A percentile compares a stretch with the other conserved stretches of the same genome.
Evolutionary conservation across 2,329 filamentous ascomycete species (phyloP).

Genomic region (Fusarium sp.): DNA sequence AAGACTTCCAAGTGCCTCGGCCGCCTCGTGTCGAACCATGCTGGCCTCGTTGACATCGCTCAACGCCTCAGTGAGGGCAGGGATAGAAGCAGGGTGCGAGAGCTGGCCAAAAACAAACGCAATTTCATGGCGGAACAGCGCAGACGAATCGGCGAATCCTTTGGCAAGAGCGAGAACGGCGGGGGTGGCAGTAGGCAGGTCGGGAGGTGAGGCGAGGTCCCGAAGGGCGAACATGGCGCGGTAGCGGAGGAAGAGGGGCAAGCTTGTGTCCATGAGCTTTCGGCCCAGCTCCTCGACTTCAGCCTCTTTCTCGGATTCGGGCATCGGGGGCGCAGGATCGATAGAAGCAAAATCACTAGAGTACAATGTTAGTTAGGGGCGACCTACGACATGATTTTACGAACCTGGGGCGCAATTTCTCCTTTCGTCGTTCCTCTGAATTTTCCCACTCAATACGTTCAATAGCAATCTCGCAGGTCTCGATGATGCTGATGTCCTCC

Average conservation of each 20-base stretch:
- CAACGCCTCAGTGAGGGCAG: slow-evolving; percentile 84
- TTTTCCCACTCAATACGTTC: slow-evolving; percentile 95
- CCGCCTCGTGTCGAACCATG: slow-evolving; percentile 98
- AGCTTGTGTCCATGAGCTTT: slow-evolving; percentile 81
- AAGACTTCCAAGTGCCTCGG: slow-evolving; percentile 93
- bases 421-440: slow-evolving; percentile 77
- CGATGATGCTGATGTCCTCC: slow-evolving; percentile 86
- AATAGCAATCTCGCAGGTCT: slow-evolving; percentile 98
- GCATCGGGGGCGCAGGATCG: slow-evolving; percentile 92
- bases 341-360: slow-evolving; percentile 93
- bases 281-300: slow-evolving; percentile 82
- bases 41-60: slow-evolving; percentile 86
- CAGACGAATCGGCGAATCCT: slow-evolving; percentile 88
- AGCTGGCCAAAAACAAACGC: slow-evolving; percentile 98
- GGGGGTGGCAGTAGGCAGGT: slow-evolving; percentile 89
- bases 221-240: slow-evolving; percentile 98
- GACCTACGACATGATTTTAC: slow-evolving; percentile 46
- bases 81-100: slow-evolving; percentile 96
- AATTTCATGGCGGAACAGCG: slow-evolving; percentile 96
- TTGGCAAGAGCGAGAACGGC: slow-evolving; percentile 88
- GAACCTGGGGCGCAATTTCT: slow-evolving; percentile 87
- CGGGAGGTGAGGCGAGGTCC: slow-evolving; percentile 93
- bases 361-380: slow-evolving; percentile 49
- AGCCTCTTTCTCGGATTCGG: slow-evolving; percentile 78
- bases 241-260: slow-evolving; percentile 92